A percentile compares a stretch with the other conserved stretches of the same genome.
These are phyloP conservation scores for Pichia manshurica DNA, from an alignment of 805 yeast species.

Conservation along the genomic window DNA sequence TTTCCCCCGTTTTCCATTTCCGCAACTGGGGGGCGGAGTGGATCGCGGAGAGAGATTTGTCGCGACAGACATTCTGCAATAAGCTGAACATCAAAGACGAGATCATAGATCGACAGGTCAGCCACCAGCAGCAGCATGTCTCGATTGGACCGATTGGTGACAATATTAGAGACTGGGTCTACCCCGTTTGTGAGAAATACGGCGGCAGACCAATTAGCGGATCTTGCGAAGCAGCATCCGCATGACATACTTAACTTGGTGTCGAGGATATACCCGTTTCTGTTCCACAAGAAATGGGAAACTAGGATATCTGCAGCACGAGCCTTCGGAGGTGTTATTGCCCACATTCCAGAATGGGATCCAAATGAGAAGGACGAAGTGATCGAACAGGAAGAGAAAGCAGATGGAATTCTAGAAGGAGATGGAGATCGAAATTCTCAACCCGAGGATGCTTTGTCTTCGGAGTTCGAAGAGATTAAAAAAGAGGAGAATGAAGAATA, in stretches of 20 bases:
- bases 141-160: conserved; percentile 33
- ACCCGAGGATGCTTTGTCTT: not conserved
- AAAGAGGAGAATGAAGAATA: conserved; percentile 25
- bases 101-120: too few species aligned
- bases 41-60: not conserved
- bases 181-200: conserved; percentile 89
- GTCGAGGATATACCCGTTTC: conserved; percentile 86
- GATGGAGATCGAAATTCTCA: not conserved
- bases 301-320: conserved; percentile 91
- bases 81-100: not conserved
- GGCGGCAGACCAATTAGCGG: conserved; percentile 96
- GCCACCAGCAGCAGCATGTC: conserved; percentile 21
- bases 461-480: conserved; percentile 16
- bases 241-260: conserved; percentile 80
- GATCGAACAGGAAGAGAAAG: conserved; percentile 12
- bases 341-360: conserved; percentile 75
- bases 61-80: conserved; percentile 5
- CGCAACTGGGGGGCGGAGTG: not conserved
- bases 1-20: not conserved
- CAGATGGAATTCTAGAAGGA: not conserved
- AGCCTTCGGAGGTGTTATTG: conserved; percentile 90
- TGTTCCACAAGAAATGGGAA: conserved; percentile 86
- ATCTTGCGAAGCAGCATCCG: conserved; percentile 88
- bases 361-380: conserved; percentile 45
- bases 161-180: conserved; percentile 82